Base-by-base conservation (phyloP, 148 eudicot genomes). In the Silene conica region DNA sequence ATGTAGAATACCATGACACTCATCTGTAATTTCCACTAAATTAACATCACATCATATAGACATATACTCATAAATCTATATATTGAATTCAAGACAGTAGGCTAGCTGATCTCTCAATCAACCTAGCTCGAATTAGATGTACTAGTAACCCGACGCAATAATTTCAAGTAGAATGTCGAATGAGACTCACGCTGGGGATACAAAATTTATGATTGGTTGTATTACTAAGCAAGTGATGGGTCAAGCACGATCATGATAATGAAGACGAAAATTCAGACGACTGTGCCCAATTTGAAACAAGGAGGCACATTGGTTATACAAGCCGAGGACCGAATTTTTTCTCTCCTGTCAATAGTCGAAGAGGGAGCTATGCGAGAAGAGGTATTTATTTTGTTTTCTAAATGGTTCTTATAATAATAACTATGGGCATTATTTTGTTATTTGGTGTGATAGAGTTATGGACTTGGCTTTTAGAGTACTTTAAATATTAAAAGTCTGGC, bases 151-250 rank as follows among this genome's bases (percentile, higher is more conserved):
- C n/a, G n/a, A n/a, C n/a, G n/a, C n/a, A n/a, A n/a, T n/a, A n/a
- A n/a, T 50, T 50, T 50, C 14, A 50, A 12, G 55, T 18, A 50
- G 55, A 50, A 31, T 8, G n/a, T 64, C 52, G 12, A 12, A 15
- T 3, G 55, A 50, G 79, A 89, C 99, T 90, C 79, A 92, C 99
- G 57, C 79, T 1, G 99, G 99, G 81, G 91, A 85, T 43, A 92
- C 99, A 38, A 92, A 90, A 81, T 90, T 88, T 88, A 96, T 79
- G 64, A 96, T 57, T 67, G 99, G 99, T 77, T 92, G 94, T 83
- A 96, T 71, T 28, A 96, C 94, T 83, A 90, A 85, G 84, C 96
- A 96, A 79, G 97, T 89, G n/a, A n/a, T n/a, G n/a, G n/a, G n/a
- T n/a, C n/a, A n/a, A n/a, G n/a, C n/a, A n/a, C n/a, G n/a, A n/a